These are phyloP conservation scores for Amanita rimosa DNA, from an alignment of 768 basidiomycete species.

Conservation along the genomic window DNA sequence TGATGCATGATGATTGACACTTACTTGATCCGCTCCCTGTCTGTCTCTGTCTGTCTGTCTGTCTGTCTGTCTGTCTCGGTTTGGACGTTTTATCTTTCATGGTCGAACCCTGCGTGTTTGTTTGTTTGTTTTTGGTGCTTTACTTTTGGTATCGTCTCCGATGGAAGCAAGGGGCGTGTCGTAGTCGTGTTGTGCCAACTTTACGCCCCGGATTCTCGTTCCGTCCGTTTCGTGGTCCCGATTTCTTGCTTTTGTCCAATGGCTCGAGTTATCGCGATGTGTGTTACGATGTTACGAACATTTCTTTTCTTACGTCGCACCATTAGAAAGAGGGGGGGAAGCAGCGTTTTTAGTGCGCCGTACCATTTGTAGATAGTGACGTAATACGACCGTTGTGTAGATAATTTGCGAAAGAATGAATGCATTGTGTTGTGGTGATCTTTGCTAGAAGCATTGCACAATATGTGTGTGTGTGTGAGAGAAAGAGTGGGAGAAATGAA, in stretches of 20 bases:
- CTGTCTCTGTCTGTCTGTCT: not conserved
- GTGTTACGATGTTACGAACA: not conserved
- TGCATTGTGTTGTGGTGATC: not conserved
- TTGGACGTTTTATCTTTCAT: not conserved
- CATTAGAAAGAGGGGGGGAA: not conserved
- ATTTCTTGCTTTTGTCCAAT: not conserved
- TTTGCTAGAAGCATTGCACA: too few relatives aligned
- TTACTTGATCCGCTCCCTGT: too few relatives aligned
- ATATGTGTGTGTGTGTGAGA: too few relatives aligned
- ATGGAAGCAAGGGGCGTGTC: not conserved
- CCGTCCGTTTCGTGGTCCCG: not conserved
- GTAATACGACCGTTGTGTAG: not conserved
- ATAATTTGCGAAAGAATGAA: not conserved
- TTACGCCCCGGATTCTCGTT: not conserved
- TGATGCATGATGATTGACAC: not conserved
- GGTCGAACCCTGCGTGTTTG: not conserved
- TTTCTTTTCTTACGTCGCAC: not conserved
- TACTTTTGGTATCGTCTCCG: not conserved
- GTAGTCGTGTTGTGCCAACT: not conserved
- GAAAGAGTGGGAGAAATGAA: too few relatives aligned
- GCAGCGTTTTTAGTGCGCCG: not conserved
- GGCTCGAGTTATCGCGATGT: not conserved
- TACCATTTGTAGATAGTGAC: not conserved
- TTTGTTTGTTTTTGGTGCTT: not conserved
- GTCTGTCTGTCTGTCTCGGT: not conserved